Evolutionary conservation across 257 asterid genomes (phyloP).

Genomic region (Ocimum tenuiflorum): DNA sequence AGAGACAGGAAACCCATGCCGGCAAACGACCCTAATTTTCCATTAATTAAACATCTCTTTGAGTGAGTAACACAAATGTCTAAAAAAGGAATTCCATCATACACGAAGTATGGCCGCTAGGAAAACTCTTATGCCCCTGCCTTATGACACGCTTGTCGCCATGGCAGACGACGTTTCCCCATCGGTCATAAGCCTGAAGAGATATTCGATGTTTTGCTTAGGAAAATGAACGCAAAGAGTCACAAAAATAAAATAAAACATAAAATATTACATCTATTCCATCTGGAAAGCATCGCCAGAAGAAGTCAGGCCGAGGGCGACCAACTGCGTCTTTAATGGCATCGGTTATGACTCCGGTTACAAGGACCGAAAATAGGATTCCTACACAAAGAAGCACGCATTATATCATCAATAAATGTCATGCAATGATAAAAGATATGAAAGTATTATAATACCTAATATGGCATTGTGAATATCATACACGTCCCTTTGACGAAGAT

Average conservation of each 20-base stretch:
- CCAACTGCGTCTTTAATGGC: conserved; percentile 78
- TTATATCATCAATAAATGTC: background rate
- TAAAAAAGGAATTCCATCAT: conserved; percentile 22
- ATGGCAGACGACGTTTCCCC: conserved; percentile 77
- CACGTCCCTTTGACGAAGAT: conserved; percentile 61
- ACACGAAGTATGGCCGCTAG: conserved; percentile 93
- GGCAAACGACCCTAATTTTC: conserved; percentile 63
- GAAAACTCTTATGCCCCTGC: conserved; percentile 80
- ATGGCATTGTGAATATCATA: conserved; percentile 82
- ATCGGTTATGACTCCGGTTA: conserved; percentile 64
- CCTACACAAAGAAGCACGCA: conserved; percentile 35
- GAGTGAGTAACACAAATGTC: no score
- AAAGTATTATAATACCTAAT: conserved; percentile 42
- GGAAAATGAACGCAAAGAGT: background rate
- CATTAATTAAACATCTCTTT: no score
- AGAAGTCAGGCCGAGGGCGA: conserved; percentile 91
- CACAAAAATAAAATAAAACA: background rate
- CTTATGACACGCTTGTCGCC: conserved; percentile 41
- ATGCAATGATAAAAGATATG: background rate
- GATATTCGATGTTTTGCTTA: conserved; percentile 17
- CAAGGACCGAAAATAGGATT: conserved; percentile 46
- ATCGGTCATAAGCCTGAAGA: conserved; percentile 52
- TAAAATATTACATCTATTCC: conserved; percentile 53
- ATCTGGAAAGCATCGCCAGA: conserved; percentile 95
- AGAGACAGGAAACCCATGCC: conserved; percentile 74